Evolutionary conservation across 768 basidiomycete species (phyloP).

Genomic region (Leccinum imitatum): DNA sequence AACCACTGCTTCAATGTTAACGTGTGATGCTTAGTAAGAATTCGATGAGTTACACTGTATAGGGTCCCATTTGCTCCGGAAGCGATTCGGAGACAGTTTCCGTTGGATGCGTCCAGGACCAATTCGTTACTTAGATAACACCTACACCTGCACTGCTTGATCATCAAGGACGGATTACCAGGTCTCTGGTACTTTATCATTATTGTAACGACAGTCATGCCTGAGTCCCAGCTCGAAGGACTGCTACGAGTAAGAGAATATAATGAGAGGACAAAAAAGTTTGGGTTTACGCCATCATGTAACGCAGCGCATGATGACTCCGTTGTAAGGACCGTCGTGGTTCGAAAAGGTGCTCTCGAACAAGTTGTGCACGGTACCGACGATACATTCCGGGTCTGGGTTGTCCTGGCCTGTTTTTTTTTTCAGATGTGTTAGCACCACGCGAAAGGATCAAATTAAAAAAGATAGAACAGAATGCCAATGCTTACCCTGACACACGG

Average conservation of each 20-base stretch:
- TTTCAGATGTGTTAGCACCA: not conserved
- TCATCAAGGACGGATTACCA: too few species aligned
- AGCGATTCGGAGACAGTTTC: not conserved
- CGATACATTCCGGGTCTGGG: slow-evolving; percentile 33
- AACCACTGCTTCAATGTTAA: too few species aligned
- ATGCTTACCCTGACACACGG: slow-evolving; percentile 45
- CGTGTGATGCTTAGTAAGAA: too few species aligned
- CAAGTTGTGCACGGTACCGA: slow-evolving; percentile 37
- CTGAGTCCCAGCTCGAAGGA: not conserved
- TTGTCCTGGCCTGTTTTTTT: slow-evolving; percentile 56
- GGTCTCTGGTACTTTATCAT: not conserved
- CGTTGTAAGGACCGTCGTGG: slow-evolving; percentile 43
- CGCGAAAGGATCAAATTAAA: not conserved
- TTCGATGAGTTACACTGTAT: too few species aligned
- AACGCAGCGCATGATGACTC: slow-evolving; percentile 18
- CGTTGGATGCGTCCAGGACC: not conserved
- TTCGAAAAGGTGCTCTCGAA: slow-evolving; percentile 40
- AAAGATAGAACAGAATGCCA: not conserved
- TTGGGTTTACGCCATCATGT: not conserved
- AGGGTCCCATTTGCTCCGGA: too few species aligned
- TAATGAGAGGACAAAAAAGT: not conserved
- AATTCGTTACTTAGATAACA: not conserved
- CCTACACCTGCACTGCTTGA: not conserved
- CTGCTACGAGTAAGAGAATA: not conserved
- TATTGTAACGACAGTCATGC: not conserved